Percentiles rank a stretch among this genome's conserved stretches.
Conservation (phyloP, 1,139 yeast genomes). For the Saccharomycopsis phalli region DNA sequence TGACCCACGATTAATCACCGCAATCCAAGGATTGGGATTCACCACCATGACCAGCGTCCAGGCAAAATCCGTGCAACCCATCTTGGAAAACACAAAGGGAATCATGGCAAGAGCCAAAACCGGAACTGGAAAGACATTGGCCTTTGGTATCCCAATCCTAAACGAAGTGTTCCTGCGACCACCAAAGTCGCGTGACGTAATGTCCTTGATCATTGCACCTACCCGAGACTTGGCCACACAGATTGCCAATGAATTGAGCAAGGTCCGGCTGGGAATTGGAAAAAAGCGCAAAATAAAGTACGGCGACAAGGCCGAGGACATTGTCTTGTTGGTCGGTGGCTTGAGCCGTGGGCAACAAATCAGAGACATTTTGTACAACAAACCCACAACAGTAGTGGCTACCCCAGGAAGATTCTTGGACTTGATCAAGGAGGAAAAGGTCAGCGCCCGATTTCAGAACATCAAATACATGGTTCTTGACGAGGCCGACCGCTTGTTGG, state of each 20-base stretch:
- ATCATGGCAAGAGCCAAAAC: slow-evolving; percentile 86
- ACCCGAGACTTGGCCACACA: slow-evolving; percentile 90
- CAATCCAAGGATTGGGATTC: slow-evolving; percentile 37
- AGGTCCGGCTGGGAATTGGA: slow-evolving; percentile 26
- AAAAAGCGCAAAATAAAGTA: slow-evolving; percentile 12
- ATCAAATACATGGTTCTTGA: slow-evolving; percentile 67
- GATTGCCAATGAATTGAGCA: slow-evolving; percentile 58
- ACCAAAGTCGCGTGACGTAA: slow-evolving; percentile 30
- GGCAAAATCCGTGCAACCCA: slow-evolving; percentile 60
- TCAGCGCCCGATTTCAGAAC: slow-evolving; percentile 41
- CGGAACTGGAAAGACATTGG: slow-evolving; percentile 92
- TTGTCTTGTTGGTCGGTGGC: slow-evolving; percentile 42
- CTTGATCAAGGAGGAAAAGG: slow-evolving; percentile 38
- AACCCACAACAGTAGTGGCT: slow-evolving; percentile 60
- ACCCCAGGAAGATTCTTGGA: slow-evolving; percentile 87
- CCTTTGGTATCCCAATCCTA: slow-evolving; percentile 74
- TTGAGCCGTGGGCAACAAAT: slow-evolving; percentile 34
- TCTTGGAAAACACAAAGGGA: slow-evolving; percentile 46
- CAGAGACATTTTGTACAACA: slow-evolving; percentile 21
- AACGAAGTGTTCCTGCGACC: slow-evolving; percentile 40
- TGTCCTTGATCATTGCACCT: slow-evolving; percentile 73
- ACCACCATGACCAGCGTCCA: slow-evolving; percentile 69
- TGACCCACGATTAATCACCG: slow-evolving; percentile 23
- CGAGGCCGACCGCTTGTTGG: slow-evolving; percentile 81
- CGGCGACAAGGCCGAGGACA: slow-evolving; percentile 25